Base-by-base conservation (phyloP, 75 land plant genomes). In the Selaginella tamariscina region DNA sequence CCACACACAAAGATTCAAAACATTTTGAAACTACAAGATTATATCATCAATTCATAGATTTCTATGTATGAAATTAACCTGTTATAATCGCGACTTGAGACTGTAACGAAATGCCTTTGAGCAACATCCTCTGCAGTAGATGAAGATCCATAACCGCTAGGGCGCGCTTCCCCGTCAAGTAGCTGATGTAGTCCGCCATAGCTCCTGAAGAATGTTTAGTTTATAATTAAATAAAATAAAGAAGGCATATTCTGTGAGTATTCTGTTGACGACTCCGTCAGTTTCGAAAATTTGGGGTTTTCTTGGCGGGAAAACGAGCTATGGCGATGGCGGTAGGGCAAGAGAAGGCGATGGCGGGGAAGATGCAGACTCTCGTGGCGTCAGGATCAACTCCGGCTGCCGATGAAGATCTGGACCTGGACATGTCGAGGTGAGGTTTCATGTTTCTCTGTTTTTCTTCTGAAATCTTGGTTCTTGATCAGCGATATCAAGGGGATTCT, bases 401-500 rank as follows among this genome's bases (percentile, higher is more conserved):
- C n/a, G 65, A 27, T 11, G 65, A 23, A 23, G 65, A 64, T 27
- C 65, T 64, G 2, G 65, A 11, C 1, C 65, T 64, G 1, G 65
- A 64, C 21, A 27, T 64, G 27, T 64, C 65, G 15, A 64, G 65
- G 65, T 64, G 49, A 39, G 49, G 49, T 5, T 39, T 39, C 28
- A 1, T 64, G 13, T 11, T 28, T 30, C 2, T 1, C 24, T 64
- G 1, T n/a, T 59, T 2, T 31, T 26, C 27, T 8, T 8, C 8
- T 59, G 63, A n/a, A 26, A 9, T n/a, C 5, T 26, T 59, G 63
- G 5, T 59, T 59, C 20, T 59, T 5, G 63, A 8, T 2, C 81
- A 88, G 91, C 67, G 91, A 88, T 63, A 70, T 88, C 57, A 82
- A 83, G 60, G 88, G 82, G 5, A 85, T 88, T 13, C 63, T 88